Evolutionary conservation across 805 yeast genomes (phyloP), one percentile per base, ranked within the genome.

Genomic region (Kluyveromyces lactis): DNA sequence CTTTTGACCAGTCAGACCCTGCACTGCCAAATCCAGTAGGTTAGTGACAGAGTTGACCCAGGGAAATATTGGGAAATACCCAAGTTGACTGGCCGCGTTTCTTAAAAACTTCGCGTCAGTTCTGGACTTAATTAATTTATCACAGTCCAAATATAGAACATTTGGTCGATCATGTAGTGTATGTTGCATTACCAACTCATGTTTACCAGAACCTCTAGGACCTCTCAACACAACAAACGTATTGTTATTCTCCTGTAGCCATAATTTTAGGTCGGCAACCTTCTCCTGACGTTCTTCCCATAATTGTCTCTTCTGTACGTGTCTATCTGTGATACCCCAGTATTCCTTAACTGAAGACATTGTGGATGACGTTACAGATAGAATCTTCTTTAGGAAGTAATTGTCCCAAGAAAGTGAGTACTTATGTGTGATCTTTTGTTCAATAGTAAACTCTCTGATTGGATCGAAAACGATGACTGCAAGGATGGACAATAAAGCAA

Each of bases 181-280:
- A 51, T 80, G 77, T 32, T 77, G 77, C 54, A 81, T 62, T 4
- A 90, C 87, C 43, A 86, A 64, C 43, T 79, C 90, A 43, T 79
- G 73, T 52, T 92, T 90, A 17, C 97, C 98, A n/a, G 95, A 79
- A 4, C 98, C 98, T 47, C 86, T 73, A 4, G 98, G 97, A 10
- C 98, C 98, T 45, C 80, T 76, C 2, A 92, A 79, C 3, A 92
- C 77, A 18, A 90, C 87, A 55, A 87, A 92, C 1, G 97, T 86
- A 56, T 83, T 81, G n/a, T 79, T 78, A 45, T 87, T 89, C 58
- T 92, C 98, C 42, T 77, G 79, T 4, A 92, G 65, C 92, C 95
- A 84, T 48, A 83, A 65, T 47, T 71, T 73, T 41, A 92, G 54
- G 46, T 82, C 86, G 42, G 79, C 77, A 1, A 81, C 77, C 44